Percentiles rank a stretch among this genome's conserved stretches.
phyloP scores from a whole-genome alignment of 2,329 filamentous ascomycete species.

The Diplodia intermedia region DNA sequence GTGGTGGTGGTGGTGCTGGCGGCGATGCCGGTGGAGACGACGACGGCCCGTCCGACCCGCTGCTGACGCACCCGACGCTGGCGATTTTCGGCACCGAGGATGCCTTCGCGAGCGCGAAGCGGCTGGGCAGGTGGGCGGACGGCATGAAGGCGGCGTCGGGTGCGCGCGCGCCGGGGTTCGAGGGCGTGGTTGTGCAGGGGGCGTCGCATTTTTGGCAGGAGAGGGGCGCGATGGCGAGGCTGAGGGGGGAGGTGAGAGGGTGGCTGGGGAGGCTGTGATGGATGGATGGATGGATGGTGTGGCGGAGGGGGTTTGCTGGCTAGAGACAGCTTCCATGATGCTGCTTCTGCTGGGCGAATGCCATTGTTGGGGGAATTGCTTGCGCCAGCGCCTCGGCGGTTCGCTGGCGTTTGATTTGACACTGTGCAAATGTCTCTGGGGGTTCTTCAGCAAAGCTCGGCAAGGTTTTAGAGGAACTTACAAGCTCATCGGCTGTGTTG shows the following conservation, averaged over 20 bases:
- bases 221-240: conserved; percentile 46
- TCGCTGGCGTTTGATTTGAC: no score
- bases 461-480: no score
- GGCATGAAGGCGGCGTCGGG: conserved; percentile 52
- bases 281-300: no score
- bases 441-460: no score
- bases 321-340: no score
- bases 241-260: conserved; percentile 49
- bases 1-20: not conserved
- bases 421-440: no score
- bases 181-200: conserved; percentile 53
- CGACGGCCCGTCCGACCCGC: not conserved
- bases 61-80: conserved; percentile 57
- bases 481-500: no score
- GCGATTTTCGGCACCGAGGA: conserved; percentile 79
- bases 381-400: no score
- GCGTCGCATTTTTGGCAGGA: conserved; percentile 62
- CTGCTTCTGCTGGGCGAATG: no score
- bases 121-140: conserved; percentile 70
- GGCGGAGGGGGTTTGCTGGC: no score
- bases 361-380: no score
- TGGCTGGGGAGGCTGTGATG: conserved; percentile 46
- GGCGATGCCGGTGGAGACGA: no score
- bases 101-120: conserved; percentile 71
- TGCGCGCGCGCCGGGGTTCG: conserved; percentile 41